Evolutionary conservation across 2,329 filamentous ascomycete genomes (phyloP).

Genomic region (Fusarium abutilonis): DNA sequence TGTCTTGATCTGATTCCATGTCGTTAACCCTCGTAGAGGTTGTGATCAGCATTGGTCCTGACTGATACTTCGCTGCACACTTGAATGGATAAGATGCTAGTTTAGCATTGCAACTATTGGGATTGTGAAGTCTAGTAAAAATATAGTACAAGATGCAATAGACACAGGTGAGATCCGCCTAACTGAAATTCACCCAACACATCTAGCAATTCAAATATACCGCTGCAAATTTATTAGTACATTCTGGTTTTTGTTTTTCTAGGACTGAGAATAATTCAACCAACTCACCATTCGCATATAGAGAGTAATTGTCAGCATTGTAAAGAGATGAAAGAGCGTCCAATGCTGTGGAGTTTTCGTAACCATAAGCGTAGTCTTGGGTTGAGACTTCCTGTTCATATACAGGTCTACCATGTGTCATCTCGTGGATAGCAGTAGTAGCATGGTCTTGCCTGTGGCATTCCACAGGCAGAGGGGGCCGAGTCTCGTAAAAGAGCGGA

Average conservation of each 20-base stretch:
- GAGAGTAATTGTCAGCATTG: slow-evolving; percentile 32
- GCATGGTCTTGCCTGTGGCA: slow-evolving; percentile 41
- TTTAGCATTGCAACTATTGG: too few relatives aligned
- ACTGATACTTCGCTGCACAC: too few relatives aligned
- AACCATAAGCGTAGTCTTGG: slow-evolving; percentile 33
- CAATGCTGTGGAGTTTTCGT: slow-evolving; percentile 36
- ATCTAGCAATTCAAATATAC: slow-evolving; percentile 18
- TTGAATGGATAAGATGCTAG: too few relatives aligned
- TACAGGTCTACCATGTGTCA: slow-evolving; percentile 34
- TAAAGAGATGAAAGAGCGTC: slow-evolving; percentile 23
- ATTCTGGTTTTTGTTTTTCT: accelerated
- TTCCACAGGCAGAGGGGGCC: slow-evolving; percentile 14
- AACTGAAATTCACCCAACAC: too few relatives aligned
- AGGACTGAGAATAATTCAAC: too few relatives aligned
- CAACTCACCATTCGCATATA: slow-evolving; percentile 34
- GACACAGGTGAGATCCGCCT: too few relatives aligned
- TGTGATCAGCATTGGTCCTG: too few relatives aligned
- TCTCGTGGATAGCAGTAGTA: slow-evolving; percentile 33
- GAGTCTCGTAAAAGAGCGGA: slow-evolving; percentile 28
- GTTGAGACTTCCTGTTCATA: slow-evolving; percentile 30
- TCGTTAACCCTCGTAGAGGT: too few relatives aligned
- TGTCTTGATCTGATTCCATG: too few relatives aligned
- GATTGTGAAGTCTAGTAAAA: too few relatives aligned
- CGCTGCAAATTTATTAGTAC: slow-evolving; percentile 3
- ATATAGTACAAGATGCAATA: too few relatives aligned